Percentiles rank a stretch among this genome's conserved stretches.
Evolutionary conservation across 2,329 filamentous ascomycete genomes (phyloP).

Genomic region (Phoma sp.): DNA sequence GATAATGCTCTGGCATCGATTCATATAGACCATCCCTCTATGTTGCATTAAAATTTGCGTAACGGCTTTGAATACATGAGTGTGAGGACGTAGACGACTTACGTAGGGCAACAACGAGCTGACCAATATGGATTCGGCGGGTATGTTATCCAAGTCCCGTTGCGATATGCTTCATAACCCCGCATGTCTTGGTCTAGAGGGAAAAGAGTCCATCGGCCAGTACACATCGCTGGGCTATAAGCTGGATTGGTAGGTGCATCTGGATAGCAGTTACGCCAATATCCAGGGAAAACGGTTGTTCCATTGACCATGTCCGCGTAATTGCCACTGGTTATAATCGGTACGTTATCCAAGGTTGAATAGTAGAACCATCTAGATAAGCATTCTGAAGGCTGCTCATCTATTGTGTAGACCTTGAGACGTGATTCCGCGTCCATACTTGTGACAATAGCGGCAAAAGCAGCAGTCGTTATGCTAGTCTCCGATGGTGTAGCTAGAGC

Average conservation of each 20-base stretch:
- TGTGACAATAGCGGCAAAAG: not conserved
- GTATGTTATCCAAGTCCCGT: too few species aligned
- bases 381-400: not conserved
- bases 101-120: too few species aligned
- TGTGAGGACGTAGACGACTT: too few species aligned
- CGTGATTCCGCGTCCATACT: too few species aligned
- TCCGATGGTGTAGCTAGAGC: too few species aligned
- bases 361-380: not conserved
- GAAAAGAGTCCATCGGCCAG: not conserved
- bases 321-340: not conserved
- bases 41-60: too few species aligned
- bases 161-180: too few species aligned
- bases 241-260: not conserved
- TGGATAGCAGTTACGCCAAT: not conserved
- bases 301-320: not conserved
- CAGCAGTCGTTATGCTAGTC: not conserved
- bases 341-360: not conserved
- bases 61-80: too few species aligned
- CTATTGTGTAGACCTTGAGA: not conserved
- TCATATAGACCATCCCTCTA: not conserved
- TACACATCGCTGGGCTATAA: not conserved
- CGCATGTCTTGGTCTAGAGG: too few species aligned
- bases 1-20: not conserved
- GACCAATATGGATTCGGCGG: too few species aligned
- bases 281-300: not conserved